Evolutionary conservation across 164 flowering plant species (phyloP), one percentile per base, ranked within the genome.

Genomic region (Akebia trifoliata): DNA sequence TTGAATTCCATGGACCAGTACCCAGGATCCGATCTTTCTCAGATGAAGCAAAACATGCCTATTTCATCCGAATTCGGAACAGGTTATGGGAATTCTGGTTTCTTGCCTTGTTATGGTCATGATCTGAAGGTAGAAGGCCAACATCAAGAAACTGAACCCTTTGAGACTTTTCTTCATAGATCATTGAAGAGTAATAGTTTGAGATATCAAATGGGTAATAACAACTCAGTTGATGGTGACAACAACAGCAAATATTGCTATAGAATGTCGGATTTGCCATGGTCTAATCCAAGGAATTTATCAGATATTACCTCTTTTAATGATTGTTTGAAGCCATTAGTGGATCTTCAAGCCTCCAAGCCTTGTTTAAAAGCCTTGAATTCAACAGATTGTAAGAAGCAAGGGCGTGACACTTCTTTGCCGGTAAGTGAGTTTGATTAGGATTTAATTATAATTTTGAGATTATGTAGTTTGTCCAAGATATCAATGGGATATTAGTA

Each of bases 351-450:
- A 12, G 36, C 64, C 22, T 56, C 69, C 20, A 76, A 61, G 28
- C 70, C 68, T 10, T 54, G 50, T 39, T 40, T 62, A 2, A 76
- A 71, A 50, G 54, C 71, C 4, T 45, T 62, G 21, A 62, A 52
- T 51, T 46, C 66, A 30, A 63, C 76, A 0, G 67, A 67, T 17
- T 53, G 34, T 12, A 78, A 70, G 72, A 76, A 74, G 61, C 76
- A 74, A 60, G 69, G 57, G 10, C 75, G 56, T 2, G 73, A 57
- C 37, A 38, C 57, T 28, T 45, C 77, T 54, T 39, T 63, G 1
- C 53, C 37, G 59, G 86, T 81, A 65, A 63, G 78, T 20, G 22
- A 2, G 17, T 39, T 12, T 20, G 17, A 29, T 29, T 18, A 43
- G 6, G 22, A 17, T 43, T 43, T n/a, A n/a, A n/a, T n/a, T n/a